Evolutionary conservation across 2,329 filamentous ascomycete species (phyloP), one percentile per base, ranked within the genome.

Genomic region (Epichloe aotearoae): DNA sequence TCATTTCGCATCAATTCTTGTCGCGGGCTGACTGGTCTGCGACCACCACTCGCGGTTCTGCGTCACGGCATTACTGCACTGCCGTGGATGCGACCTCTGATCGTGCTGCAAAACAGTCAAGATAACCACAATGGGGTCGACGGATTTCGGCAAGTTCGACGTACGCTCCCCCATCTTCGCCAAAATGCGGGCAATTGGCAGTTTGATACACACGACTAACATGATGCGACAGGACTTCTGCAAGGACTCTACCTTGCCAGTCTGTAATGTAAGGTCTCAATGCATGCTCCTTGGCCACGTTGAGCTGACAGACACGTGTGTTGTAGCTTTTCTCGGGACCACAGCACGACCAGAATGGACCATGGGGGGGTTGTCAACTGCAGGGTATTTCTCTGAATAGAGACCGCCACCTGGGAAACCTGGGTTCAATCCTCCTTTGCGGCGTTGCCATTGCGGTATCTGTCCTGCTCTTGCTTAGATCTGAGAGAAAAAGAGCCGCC

Each of bases 401-500:
- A 59, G 79, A 71, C 50, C 73, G 77, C 56, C 70, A 85, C 60
- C 71, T 98, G 39, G 86, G 83, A 37, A 98, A 98, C 64, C 66
- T 98, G 57, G 93, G 93, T n/a, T 94, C 90, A 7, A 95, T 98
- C 64, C 58, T 98, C 44, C 66, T 97, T 40, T 85, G 80, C 55
- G 88, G 76, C 55, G 66, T 95, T 56, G 88, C 90, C 40, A 90
- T 98, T 58, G 61, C 79, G 20, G 70, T 78, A 8, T 74, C 84
- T 4, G 62, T 71, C 11, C 82, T 84, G 58, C 73, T 98, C 52
- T 61, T 97, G 66, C 79, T 84, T 69, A 77, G 81, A 58, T 95
- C 93, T 19, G 86, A 97, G 61, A 80, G 79, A 65, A 97, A 98
- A 72, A 83, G 86, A 67, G 93, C 93, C 51, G 93, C 93, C 51